phyloP scores from a whole-genome alignment of 495 filamentous ascomycete species.

The Bacidia gigantensis region DNA sequence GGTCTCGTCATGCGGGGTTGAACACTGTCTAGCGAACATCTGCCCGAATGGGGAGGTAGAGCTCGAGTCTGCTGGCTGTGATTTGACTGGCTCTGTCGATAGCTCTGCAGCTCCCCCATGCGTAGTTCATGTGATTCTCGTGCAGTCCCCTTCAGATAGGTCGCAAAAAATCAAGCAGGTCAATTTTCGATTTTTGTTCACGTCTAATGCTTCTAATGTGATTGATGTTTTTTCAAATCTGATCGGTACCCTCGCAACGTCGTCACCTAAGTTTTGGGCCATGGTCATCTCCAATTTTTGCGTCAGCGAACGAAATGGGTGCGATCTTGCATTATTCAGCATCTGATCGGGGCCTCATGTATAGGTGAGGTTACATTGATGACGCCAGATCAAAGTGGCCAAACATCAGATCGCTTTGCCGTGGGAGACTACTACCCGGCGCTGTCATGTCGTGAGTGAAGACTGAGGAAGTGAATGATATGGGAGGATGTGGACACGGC shows the following conservation, averaged over 20 bases:
- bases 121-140: background rate
- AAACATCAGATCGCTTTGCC: constrained; percentile 11
- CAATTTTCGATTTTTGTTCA: background rate
- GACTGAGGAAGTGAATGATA: no score
- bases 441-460: constrained; percentile 43
- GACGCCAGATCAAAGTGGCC: constrained; percentile 12
- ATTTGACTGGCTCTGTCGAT: no score
- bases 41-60: no score
- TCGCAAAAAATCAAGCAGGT: constrained; percentile 1
- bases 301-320: background rate
- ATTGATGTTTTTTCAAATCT: background rate
- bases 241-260: background rate
- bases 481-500: no score
- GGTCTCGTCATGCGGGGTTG: no score
- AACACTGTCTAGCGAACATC: no score
- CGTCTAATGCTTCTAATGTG: background rate
- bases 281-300: background rate
- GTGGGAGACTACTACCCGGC: constrained; percentile 15
- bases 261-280: background rate
- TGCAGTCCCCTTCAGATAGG: constrained; percentile 2
- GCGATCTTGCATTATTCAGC: constrained; percentile 8
- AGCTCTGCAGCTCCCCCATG: background rate
- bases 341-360: constrained; percentile 8
- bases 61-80: no score
- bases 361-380: constrained; percentile 13